Evolutionary conservation across 108 stramenopile species (phyloP).

Genomic region (Fragilaria crotonensis): DNA sequence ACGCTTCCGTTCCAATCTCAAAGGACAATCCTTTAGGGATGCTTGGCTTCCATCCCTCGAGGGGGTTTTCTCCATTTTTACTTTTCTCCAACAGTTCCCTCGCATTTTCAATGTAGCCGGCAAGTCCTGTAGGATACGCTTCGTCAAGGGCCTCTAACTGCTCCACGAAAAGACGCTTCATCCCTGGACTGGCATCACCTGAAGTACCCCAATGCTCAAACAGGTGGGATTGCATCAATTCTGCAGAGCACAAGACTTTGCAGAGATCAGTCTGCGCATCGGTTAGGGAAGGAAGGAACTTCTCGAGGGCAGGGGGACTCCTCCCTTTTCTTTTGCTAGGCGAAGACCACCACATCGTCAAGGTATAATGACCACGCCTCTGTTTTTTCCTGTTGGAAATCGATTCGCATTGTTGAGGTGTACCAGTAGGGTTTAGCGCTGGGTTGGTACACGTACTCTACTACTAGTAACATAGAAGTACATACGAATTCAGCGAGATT

Average conservation of each 20-base stretch:
- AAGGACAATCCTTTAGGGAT: constrained; percentile 78
- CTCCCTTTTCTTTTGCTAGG: background rate
- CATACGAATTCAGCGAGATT: no score
- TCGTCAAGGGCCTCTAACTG: constrained; percentile 57
- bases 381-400: no score
- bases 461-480: no score
- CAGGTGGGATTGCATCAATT: constrained; percentile 46
- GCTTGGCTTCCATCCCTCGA: constrained; percentile 88
- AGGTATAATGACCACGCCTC: background rate
- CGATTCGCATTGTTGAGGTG: no score
- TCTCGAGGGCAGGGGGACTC: constrained; percentile 18
- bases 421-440: no score
- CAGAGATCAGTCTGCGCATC: constrained; percentile 29
- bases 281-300: constrained; percentile 22
- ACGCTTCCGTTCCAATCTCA: constrained; percentile 56
- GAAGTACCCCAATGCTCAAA: constrained; percentile 36
- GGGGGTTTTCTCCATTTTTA: constrained; percentile 82
- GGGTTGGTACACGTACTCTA: no score
- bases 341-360: background rate
- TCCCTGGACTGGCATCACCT: constrained; percentile 6
- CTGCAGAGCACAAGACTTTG: constrained; percentile 35
- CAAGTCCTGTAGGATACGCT: constrained; percentile 51
- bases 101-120: constrained; percentile 64
- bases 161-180: constrained; percentile 27
- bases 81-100: constrained; percentile 47